Percentiles rank a stretch among this genome's conserved stretches.
phyloP scores from a whole-genome alignment of 2,329 filamentous ascomycete species.

The Periconia sp. region DNA sequence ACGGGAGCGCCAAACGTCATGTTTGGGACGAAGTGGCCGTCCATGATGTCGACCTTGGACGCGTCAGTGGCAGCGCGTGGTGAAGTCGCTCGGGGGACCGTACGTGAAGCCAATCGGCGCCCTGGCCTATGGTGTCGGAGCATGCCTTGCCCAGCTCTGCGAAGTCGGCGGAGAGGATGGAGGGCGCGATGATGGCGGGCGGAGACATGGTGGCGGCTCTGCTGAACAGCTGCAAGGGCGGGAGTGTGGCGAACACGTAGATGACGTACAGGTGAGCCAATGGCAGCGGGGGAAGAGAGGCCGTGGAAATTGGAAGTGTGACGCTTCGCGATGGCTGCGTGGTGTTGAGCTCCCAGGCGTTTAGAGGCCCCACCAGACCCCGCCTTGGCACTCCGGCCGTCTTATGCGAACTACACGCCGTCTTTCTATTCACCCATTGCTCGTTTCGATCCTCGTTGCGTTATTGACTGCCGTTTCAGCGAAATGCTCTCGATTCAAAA shows the following conservation, averaged over 20 bases:
- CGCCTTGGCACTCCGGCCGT: slow-evolving; percentile 24
- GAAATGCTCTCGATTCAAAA: neutral
- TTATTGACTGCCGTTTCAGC: neutral
- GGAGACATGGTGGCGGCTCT: slow-evolving; percentile 72
- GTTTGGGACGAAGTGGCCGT: slow-evolving; percentile 98
- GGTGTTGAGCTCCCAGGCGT: slow-evolving; percentile 38
- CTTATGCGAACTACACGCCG: slow-evolving; percentile 22
- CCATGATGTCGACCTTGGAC: slow-evolving; percentile 97
- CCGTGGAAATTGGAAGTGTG: slow-evolving; percentile 31
- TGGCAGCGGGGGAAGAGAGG: slow-evolving; percentile 12
- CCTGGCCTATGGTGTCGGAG: slow-evolving; percentile 80
- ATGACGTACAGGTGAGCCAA: slow-evolving; percentile 23
- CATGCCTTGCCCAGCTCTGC: slow-evolving; percentile 86
- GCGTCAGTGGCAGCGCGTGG: slow-evolving; percentile 61
- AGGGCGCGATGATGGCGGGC: slow-evolving; percentile 92
- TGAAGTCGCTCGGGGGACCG: slow-evolving; percentile 8
- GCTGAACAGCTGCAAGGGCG: slow-evolving; percentile 10
- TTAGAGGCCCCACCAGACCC: slow-evolving; percentile 14
- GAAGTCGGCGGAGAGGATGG: slow-evolving; percentile 98
- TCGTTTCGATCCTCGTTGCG: slow-evolving; percentile 13
- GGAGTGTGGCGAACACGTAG: slow-evolving; percentile 5
- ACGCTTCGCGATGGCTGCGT: slow-evolving; percentile 35
- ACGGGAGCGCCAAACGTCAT: slow-evolving; percentile 96
- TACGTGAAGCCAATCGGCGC: slow-evolving; percentile 65
- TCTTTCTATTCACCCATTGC: slow-evolving; percentile 18